phyloP scores from a whole-genome alignment of 208 protist genomes.

The Trypanosoma congolense region DNA sequence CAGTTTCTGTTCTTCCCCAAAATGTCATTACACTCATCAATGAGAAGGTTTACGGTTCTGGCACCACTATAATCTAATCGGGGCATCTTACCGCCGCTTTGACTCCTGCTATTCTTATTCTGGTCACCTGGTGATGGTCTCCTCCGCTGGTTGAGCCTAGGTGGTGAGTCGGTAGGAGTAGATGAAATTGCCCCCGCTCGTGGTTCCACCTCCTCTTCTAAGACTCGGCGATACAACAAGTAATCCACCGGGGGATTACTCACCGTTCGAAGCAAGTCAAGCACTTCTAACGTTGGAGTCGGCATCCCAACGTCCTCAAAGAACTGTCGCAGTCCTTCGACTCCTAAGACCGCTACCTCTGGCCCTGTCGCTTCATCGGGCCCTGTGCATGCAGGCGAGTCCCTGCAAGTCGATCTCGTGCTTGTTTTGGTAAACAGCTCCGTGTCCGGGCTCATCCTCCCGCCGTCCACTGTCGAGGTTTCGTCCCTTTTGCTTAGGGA shows the following conservation, averaged over 20 bases:
- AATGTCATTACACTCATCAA: not conserved
- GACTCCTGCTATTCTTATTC: not conserved
- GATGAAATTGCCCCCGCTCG: not conserved
- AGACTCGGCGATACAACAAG: slow-evolving; percentile 11
- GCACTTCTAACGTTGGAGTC: slow-evolving; percentile 46
- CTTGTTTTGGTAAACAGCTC: no score
- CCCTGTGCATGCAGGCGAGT: no score
- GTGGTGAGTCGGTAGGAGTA: not conserved
- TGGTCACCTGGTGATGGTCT: not conserved
- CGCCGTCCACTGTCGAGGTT: no score
- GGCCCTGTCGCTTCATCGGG: slow-evolving; percentile 2
- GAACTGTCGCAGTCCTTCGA: slow-evolving; percentile 41
- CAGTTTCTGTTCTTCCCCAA: not conserved
- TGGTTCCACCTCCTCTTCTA: slow-evolving; percentile 7
- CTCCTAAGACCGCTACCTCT: slow-evolving; percentile 27
- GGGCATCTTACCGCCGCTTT: not conserved
- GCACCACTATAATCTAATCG: not conserved
- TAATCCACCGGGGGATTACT: slow-evolving; percentile 22
- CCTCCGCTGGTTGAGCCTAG: not conserved
- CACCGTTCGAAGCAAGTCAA: slow-evolving; percentile 39
- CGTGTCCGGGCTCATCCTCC: no score
- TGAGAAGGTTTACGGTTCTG: not conserved
- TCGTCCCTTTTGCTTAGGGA: no score
- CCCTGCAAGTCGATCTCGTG: no score
- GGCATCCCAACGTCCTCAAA: slow-evolving; percentile 35